phyloP scores from a whole-genome alignment of 2,329 filamentous ascomycete genomes.

The Phaeophleospora eucalypticola region DNA sequence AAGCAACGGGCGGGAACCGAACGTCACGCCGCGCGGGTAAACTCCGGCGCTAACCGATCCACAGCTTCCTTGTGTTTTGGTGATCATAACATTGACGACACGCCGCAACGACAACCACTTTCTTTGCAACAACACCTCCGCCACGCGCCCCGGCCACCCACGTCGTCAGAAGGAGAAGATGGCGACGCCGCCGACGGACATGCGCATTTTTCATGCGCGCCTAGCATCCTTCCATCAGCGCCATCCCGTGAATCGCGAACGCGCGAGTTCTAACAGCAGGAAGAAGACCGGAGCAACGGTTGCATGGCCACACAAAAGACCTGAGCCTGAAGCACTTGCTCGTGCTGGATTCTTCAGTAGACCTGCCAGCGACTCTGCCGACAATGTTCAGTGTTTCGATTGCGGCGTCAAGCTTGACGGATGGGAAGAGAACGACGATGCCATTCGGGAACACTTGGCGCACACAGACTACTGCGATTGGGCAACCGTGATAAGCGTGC shows the following conservation, averaged over 20 bases:
- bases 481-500: constrained; percentile 63
- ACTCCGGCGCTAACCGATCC: no score
- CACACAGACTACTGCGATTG: constrained; percentile 81
- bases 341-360: constrained; percentile 87
- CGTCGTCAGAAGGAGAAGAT: constrained; percentile 19
- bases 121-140: no score
- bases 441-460: constrained; percentile 77
- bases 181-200: constrained; percentile 39
- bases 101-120: neutral
- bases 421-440: constrained; percentile 85
- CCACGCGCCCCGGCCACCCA: neutral
- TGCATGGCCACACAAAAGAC: constrained; percentile 72
- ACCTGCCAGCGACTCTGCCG: constrained; percentile 68
- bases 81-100: neutral
- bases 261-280: constrained; percentile 59
- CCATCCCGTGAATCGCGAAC: constrained; percentile 62
- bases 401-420: constrained; percentile 82
- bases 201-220: constrained; percentile 68
- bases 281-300: constrained; percentile 52
- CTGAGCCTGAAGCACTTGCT: constrained; percentile 70
- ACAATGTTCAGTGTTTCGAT: constrained; percentile 87
- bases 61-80: no score
- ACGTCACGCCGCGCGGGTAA: no score
- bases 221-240: constrained; percentile 72
- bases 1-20: no score